Evolutionary conservation across 495 filamentous ascomycete species (phyloP).

Genomic region (Podospora australis): DNA sequence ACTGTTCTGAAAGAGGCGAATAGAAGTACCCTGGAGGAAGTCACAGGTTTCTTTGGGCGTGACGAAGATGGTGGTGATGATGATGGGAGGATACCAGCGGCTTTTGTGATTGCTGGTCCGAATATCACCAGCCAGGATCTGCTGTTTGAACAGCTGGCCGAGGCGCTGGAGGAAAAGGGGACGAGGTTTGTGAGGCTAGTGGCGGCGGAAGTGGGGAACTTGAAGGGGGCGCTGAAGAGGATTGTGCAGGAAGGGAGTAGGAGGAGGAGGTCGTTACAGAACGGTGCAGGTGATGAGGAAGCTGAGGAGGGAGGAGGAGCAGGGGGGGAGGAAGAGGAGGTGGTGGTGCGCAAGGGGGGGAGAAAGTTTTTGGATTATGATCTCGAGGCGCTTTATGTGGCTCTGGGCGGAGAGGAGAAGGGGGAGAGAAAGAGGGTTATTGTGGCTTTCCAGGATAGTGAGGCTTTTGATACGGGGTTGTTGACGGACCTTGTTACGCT

Average conservation of each 20-base stretch:
- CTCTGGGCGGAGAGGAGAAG: conserved; percentile 48
- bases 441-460: conserved; percentile 80
- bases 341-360: conserved; percentile 36
- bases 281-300: conserved; percentile 1
- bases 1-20: conserved; percentile 58
- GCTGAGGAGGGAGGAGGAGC: conserved; percentile 37
- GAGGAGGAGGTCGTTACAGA: no score
- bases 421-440: conserved; percentile 56
- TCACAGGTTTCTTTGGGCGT: conserved; percentile 67
- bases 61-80: conserved; percentile 28
- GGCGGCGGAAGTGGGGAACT: conserved; percentile 70
- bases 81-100: conserved; percentile 57
- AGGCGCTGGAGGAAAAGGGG: conserved; percentile 43
- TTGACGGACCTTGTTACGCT: conserved; percentile 72
- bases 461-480: conserved; percentile 79
- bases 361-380: conserved; percentile 84
- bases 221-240: conserved; percentile 77
- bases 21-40: conserved; percentile 51
- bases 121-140: conserved; percentile 72
- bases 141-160: conserved; percentile 63
- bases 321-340: background rate
- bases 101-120: conserved; percentile 77
- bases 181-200: conserved; percentile 62
- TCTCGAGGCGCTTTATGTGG: conserved; percentile 67
- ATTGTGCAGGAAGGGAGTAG: conserved; percentile 65